Percentiles rank a stretch among this genome's conserved stretches.
phyloP scores from a whole-genome alignment of 169 alveolate species.

The Plasmodium vivax region DNA sequence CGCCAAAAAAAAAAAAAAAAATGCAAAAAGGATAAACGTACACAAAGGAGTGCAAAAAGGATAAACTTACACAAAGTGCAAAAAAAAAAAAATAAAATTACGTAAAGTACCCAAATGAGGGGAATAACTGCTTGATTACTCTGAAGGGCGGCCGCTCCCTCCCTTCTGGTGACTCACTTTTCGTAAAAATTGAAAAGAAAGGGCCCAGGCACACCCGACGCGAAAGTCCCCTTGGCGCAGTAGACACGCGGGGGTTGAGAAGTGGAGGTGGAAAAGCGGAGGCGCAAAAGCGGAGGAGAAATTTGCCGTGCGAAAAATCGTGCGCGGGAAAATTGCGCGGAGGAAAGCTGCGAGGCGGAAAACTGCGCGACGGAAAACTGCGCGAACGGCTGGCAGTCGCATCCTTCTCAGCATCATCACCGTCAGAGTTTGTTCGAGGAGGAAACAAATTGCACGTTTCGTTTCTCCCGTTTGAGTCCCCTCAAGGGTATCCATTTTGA shows the following conservation, averaged over 20 bases:
- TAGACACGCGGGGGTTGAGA: not conserved
- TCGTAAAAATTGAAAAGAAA: not conserved
- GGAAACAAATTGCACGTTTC: not conserved
- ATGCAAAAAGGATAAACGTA: too few species aligned
- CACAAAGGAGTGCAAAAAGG: too few species aligned
- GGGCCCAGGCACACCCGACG: not conserved
- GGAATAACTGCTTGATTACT: not conserved
- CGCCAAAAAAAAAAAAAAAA: not conserved
- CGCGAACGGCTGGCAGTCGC: not conserved
- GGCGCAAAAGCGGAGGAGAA: not conserved
- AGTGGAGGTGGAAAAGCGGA: not conserved
- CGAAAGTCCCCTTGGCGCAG: not conserved
- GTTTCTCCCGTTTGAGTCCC: not conserved
- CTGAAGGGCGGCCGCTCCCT: not conserved
- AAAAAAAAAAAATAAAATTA: too few species aligned
- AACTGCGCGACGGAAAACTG: not conserved
- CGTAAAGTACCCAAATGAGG: not conserved
- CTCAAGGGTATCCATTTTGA: not conserved
- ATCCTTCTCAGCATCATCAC: not conserved
- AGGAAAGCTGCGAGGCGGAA: not conserved
- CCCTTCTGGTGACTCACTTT: not conserved
- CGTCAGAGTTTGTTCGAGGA: not conserved
- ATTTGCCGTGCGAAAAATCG: not conserved
- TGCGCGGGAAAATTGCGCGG: not conserved
- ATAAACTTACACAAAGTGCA: not conserved